Evolutionary conservation across 352 stramenopile species (phyloP), one percentile per base, ranked within the genome.

Genomic region (Phytophthora citrophthora): DNA sequence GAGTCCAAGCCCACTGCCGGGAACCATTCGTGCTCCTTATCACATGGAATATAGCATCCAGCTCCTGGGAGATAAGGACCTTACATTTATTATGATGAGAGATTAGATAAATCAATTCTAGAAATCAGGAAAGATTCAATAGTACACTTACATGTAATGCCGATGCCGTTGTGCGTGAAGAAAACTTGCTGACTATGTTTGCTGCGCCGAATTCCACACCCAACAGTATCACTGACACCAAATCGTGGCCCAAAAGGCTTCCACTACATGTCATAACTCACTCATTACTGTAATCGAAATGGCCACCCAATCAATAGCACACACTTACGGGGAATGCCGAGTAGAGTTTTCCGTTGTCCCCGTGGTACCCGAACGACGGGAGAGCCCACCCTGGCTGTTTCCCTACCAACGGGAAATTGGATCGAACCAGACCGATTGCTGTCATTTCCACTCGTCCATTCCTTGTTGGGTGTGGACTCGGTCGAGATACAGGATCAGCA

Each of bases 1-100:
- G 82, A 90, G 48, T 95, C 88, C 11, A 96, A 36, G 5, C 88
- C 88, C 4, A 96, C 83, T 0, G 88, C 83, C 11, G 88, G 88
- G 45, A 86, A 96, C 76, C 87, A 87, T 4, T 72, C 68, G 10
- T 60, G 46, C n/a, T 58, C 52, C 26, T 53, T 57, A 15, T 65
- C 59, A 48, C 64, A 69, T 3, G 59, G 64, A n/a, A 73, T 60
- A 60, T 54, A 69, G 11, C 52, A 40, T 48, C 52, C 59, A 36
- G 18, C 20, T 18, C 52, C 64, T 44, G 59, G 59, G 8, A 73
- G 47, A 16, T 65, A 62, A 41, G 45, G 47, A 23, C 59, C 59
- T 73, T 20, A 20, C 18, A 24, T 13, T 13, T 29, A 29, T 7
- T 3, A 47, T 36, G 23, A 15, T 11, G 4, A 3, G 16, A 31